Evolutionary conservation across 2,329 filamentous ascomycete genomes (phyloP), one percentile per base, ranked within the genome.

Genomic region (Alternaria angustiovoidea): DNA sequence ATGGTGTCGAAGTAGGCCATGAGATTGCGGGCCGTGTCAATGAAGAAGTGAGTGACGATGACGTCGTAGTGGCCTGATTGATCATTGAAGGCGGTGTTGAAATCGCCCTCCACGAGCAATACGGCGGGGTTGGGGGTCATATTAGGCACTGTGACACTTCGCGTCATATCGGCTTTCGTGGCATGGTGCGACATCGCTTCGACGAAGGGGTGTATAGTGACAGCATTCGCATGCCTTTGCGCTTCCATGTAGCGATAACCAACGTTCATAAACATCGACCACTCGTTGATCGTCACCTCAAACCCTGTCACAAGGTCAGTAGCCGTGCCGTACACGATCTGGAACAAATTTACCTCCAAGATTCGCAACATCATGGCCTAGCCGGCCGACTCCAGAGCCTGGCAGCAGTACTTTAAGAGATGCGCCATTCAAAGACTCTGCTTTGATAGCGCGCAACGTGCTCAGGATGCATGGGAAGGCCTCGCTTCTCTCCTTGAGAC

Each of bases 1-100:
- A 87, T 87, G 0, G 81, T 86, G 36, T 87, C 84, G 6, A 88
- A 77, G 61, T 88, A 88, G 0, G 68, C 75, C 69, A 87, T 79
- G 1, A 87, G 70, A 54, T 88, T 88, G 0, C 85, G 80, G 0
- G 86, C 86, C 0, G 86, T 88, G 66, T 88, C 86, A 63, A 88
- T 87, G 73, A 88, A 88, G 74, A 87, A 88, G 43, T 87, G 81
- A 0, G 86, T 87, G 0, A 87, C 71, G 0, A 88, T 72, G 1
- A 81, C 77, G 54, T 88, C 85, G 68, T 80, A 87, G 4, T 63
- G 59, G 0, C 61, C 66, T 6, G 55, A 24, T 41, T 66, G 57
- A n/a, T 59, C 57, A 12, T 54, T 46, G 0, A 82, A 78, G 1
- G 75, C 72, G 5, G 80, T 82, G 0, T 81, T 85, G 62, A 88